phyloP scores from a whole-genome alignment of 2,329 filamentous ascomycete genomes.

The Fusarium anthophilum region DNA sequence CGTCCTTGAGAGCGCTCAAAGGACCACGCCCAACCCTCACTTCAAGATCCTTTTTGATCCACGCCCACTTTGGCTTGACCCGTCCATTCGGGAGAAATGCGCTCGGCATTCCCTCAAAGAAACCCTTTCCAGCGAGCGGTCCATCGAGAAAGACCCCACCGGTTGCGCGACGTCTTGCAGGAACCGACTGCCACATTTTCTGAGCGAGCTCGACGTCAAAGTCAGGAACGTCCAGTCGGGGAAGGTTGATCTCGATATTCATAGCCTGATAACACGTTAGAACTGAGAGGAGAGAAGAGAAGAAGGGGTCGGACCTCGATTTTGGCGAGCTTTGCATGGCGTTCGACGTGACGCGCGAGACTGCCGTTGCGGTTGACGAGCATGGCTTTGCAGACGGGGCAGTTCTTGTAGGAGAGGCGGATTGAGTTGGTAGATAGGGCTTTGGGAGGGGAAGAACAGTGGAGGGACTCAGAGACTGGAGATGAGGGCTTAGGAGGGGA shows the following conservation, averaged over 20 bases:
- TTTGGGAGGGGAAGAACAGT: not conserved
- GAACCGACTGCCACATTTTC: conserved; percentile 17
- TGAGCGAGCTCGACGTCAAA: not conserved
- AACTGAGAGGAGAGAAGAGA: rapidly evolving
- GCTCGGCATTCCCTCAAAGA: not conserved
- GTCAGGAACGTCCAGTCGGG: not conserved
- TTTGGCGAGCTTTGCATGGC: conserved; percentile 13
- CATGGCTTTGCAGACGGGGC: conserved; percentile 3
- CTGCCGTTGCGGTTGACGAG: conserved; percentile 2
- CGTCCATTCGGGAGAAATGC: conserved; percentile 11
- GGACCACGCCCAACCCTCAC: not conserved
- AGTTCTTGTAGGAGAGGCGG: not conserved
- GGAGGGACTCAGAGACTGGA: rapidly evolving
- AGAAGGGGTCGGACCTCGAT: not conserved
- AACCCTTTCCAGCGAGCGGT: conserved; percentile 8
- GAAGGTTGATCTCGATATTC: not conserved
- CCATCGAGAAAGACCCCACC: conserved; percentile 10
- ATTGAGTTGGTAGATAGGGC: rapidly evolving
- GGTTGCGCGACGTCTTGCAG: not conserved
- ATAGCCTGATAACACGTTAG: not conserved
- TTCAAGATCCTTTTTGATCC: conserved; percentile 9
- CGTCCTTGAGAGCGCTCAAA: not conserved
- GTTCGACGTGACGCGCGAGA: not conserved
- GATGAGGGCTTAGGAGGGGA: not conserved
- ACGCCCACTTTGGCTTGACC: not conserved